Percentiles rank a stretch among this genome's conserved stretches.
Evolutionary conservation across 176 grass and related monocot species (phyloP).

Genomic region (Oryza glumipatula): DNA sequence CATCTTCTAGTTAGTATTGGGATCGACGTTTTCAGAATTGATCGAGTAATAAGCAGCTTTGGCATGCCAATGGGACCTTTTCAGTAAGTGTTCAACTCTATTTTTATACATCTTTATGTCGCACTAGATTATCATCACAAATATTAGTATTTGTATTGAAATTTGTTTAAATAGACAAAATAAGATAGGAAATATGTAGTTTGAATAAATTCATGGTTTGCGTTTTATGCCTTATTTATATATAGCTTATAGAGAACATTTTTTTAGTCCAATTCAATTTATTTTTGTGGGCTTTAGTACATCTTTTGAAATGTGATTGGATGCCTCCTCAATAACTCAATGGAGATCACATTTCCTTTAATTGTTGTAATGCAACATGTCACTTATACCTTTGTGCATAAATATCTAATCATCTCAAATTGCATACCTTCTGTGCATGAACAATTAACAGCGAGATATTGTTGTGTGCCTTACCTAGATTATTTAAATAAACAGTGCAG

Average conservation of each 20-base stretch:
- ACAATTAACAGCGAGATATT: not conserved
- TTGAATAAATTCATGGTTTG: not conserved
- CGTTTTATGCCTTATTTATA: not conserved
- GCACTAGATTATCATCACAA: not conserved
- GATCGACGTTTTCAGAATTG: conserved; percentile 85
- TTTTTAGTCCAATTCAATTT: not conserved
- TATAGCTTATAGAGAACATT: not conserved
- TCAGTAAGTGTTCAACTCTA: conserved; percentile 68
- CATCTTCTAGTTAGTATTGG: conserved; percentile 84
- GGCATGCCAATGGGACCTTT: conserved; percentile 99
- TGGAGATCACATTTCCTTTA: not conserved
- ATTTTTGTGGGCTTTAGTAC: not conserved
- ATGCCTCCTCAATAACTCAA: not conserved
- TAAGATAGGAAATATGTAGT: not conserved
- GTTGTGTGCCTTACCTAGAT: conserved; percentile 21
- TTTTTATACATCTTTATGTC: conserved; percentile 14
- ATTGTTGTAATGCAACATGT: not conserved
- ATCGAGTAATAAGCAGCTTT: conserved; percentile 78
- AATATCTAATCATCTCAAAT: not conserved
- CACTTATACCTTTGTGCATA: conserved; percentile 12
- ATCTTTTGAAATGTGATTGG: not conserved
- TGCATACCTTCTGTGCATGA: not conserved
- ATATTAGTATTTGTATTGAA: not conserved
- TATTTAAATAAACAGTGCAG: conserved; percentile 2
- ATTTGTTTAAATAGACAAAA: not conserved